A percentile compares a stretch with the other conserved stretches of the same genome.
These are phyloP conservation scores for Elongisporangium undulatum DNA, from an alignment of 352 stramenopile species.

Conservation along the genomic window DNA sequence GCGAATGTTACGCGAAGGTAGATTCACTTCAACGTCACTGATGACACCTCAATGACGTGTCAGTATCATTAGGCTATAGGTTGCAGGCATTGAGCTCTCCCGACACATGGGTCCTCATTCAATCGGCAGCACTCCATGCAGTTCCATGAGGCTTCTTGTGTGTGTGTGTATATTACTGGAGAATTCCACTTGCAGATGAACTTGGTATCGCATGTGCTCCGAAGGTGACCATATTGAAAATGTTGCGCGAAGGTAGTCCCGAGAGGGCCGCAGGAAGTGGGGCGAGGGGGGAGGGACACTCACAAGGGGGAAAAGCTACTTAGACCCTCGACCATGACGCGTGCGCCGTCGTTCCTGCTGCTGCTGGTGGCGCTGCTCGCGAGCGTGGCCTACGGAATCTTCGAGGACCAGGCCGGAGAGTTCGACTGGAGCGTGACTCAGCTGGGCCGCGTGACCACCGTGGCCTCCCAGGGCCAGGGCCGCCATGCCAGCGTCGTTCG, in stretches of 20 bases:
- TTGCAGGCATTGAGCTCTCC: not conserved
- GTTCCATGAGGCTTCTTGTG: too few relatives aligned
- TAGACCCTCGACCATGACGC: not conserved
- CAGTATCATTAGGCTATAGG: not conserved
- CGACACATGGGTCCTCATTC: not conserved
- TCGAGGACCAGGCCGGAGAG: constrained; percentile 70
- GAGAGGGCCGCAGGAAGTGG: not conserved
- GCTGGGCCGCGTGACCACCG: constrained; percentile 42
- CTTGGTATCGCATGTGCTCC: not conserved
- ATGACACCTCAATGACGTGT: not conserved
- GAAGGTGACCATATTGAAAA: not conserved
- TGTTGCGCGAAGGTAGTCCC: not conserved
- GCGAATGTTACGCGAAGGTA: not conserved
- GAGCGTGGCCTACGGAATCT: constrained; percentile 32
- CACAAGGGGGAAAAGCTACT: not conserved
- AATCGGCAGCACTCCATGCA: too few relatives aligned
- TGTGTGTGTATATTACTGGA: too few relatives aligned
- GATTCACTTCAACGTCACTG: not conserved
- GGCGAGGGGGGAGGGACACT: not conserved
- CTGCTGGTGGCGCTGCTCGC: constrained; percentile 17
- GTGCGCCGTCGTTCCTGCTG: constrained; percentile 6
- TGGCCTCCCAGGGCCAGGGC: constrained; percentile 37
- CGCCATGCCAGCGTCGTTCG: constrained; percentile 27
- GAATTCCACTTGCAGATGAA: not conserved
- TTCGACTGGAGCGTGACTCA: constrained; percentile 77